Evolutionary conservation across 768 basidiomycete genomes (phyloP).

Genomic region (Xanthoconium purpureum): DNA sequence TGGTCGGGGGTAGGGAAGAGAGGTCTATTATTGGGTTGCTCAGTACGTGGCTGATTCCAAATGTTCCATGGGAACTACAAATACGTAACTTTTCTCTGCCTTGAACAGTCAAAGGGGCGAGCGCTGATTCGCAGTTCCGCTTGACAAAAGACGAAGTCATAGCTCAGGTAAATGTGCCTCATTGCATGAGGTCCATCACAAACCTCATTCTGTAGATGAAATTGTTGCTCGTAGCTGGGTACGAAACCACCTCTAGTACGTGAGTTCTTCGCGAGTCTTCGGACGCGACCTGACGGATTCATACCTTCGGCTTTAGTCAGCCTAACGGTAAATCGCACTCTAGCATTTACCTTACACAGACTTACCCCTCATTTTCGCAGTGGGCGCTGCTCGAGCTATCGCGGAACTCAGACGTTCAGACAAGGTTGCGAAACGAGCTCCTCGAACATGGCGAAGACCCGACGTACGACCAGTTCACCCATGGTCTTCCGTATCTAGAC

Average conservation of each 20-base stretch:
- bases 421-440: constrained; percentile 50
- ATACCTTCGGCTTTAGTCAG: constrained; percentile 6
- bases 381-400: constrained; percentile 59
- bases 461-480: constrained; percentile 50
- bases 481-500: constrained; percentile 52
- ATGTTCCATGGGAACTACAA: constrained; percentile 14
- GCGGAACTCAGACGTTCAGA: constrained; percentile 43
- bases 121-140: constrained; percentile 18
- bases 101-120: constrained; percentile 37
- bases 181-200: background rate
- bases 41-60: constrained; percentile 8
- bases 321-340: constrained; percentile 12
- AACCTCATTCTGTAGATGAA: constrained; percentile 15
- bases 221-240: constrained; percentile 17
- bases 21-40: constrained; percentile 26
- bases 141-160: constrained; percentile 29
- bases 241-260: constrained; percentile 22
- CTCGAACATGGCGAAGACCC: constrained; percentile 45
- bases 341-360: background rate
- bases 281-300: background rate
- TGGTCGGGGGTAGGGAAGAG: constrained; percentile 21
- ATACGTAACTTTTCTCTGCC: background rate
- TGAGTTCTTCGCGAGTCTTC: background rate
- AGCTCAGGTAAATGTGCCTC: constrained; percentile 13
- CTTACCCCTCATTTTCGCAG: constrained; percentile 17